Percentiles rank a stretch among this genome's conserved stretches.
Evolutionary conservation across 2,329 filamentous ascomycete species (phyloP).

Genomic region (Ceratocystis papillata): DNA sequence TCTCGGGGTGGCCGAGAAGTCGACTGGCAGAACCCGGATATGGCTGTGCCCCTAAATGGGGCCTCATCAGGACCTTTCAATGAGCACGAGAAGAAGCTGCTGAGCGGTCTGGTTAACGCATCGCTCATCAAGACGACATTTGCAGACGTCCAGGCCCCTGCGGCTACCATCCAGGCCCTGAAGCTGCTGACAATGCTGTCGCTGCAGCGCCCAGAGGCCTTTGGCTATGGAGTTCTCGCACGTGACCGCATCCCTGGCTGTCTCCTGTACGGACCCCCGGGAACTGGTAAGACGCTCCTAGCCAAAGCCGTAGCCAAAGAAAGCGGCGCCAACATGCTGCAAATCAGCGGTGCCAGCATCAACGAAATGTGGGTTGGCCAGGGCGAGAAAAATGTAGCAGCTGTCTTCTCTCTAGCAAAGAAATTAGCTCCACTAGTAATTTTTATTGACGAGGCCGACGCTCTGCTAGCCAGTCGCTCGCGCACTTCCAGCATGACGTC

Average conservation of each 20-base stretch:
- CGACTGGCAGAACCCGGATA: conserved; percentile 6
- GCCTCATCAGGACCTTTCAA: conserved; percentile 38
- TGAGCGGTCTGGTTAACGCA: conserved; percentile 71
- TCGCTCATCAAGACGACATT: conserved; percentile 79
- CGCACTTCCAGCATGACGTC: conserved; percentile 54
- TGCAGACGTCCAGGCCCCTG: conserved; percentile 69
- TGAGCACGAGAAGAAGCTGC: conserved; percentile 69
- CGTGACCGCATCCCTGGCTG: conserved; percentile 85
- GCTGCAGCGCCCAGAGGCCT: conserved; percentile 81
- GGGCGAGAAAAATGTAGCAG: conserved; percentile 89
- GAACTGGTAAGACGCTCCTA: conserved; percentile 61
- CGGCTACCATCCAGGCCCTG: conserved; percentile 74
- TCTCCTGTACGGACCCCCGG: conserved; percentile 77
- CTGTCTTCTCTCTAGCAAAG: conserved; percentile 81
- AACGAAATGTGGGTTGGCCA: conserved; percentile 96
- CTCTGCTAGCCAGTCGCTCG: conserved; percentile 70
- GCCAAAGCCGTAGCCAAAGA: conserved; percentile 60
- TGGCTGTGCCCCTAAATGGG: conserved; percentile 9
- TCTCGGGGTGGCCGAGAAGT: conserved; percentile 20
- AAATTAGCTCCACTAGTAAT: conserved; percentile 87
- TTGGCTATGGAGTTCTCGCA: conserved; percentile 84
- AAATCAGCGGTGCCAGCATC: conserved; percentile 81
- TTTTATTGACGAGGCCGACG: conserved; percentile 94
- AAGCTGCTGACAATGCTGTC: conserved; percentile 83
- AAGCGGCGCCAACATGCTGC: conserved; percentile 62